phyloP scores from a whole-genome alignment of 2,329 filamentous ascomycete genomes.

The Cladosporium sp. region DNA sequence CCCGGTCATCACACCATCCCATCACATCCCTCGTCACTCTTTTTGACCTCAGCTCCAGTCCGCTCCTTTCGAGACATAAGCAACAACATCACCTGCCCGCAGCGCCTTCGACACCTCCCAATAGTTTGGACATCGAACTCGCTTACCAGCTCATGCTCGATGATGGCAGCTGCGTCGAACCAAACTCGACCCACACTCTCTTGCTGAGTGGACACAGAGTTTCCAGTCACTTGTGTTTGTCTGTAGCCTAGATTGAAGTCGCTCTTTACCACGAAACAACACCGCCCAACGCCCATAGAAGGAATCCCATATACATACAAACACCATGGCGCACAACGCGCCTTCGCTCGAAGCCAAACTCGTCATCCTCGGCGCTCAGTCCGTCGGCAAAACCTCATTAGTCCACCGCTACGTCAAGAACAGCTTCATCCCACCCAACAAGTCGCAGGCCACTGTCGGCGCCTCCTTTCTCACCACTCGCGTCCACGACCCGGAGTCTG shows the following conservation, averaged over 20 bases:
- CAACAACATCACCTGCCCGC: neutral
- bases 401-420: slow-evolving; percentile 73
- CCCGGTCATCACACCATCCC: neutral
- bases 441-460: slow-evolving; percentile 46
- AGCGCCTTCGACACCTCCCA: neutral
- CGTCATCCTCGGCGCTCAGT: slow-evolving; percentile 73
- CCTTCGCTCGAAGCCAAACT: slow-evolving; percentile 67
- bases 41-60: neutral
- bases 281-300: neutral
- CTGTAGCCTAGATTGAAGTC: neutral
- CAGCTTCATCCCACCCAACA: slow-evolving; percentile 56
- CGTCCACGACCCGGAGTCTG: slow-evolving; percentile 71
- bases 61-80: neutral
- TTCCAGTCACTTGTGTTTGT: neutral
- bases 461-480: slow-evolving; percentile 61
- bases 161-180: slow-evolving; percentile 1
- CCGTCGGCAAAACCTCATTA: slow-evolving; percentile 74
- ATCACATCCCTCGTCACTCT: neutral
- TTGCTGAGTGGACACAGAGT: neutral
- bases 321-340: slow-evolving; percentile 8
- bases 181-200: neutral
- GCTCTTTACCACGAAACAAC: neutral
- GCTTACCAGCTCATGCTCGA: neutral
- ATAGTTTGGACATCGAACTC: neutral
- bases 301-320: neutral